Evolutionary conservation across 1,284 basidiomycete species (phyloP), one percentile per base, ranked within the genome.

Genomic region (Rhodotorula sp.): DNA sequence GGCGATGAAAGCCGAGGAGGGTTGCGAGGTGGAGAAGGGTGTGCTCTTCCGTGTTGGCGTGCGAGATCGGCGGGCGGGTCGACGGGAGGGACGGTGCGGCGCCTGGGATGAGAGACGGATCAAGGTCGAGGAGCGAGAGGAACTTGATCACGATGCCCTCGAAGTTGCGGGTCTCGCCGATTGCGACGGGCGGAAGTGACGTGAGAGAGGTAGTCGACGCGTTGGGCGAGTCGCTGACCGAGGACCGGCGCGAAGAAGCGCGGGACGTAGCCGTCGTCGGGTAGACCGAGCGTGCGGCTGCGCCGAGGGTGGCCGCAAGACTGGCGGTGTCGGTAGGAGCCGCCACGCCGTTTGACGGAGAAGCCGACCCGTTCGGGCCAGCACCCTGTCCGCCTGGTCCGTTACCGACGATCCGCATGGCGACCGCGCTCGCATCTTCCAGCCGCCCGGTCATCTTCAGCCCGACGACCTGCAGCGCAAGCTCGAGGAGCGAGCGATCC

Each of bases 381-480:
- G 46, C 64, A 15, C 7, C 30, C 24, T 46, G 34, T 32, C 65
- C 34, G 24, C 34, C 24, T 8, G 63, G 61, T 15, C 62, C 49
- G 51, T 73, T 73, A 17, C 77, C 77, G 48, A 82, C 80, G 53
- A 83, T 81, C 22, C 81, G 78, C 77, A 82, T 80, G 24, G 94
- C 94, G 53, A 95, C 90, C 73, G 93, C 91, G 80, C 91, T 89
- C 6, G 93, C 91, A 67, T 94, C 91, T 76, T 95, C 91, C 63
- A 95, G 89, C 78, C 92, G 91, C 49, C 94, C 94, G 0, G 92
- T 96, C 91, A 96, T 94, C 83, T 95, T 94, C 72, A 96, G 82
- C 2, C 94, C 94, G 34, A 97, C 92, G 15, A 96, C 92, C 79
- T 95, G 92, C 11, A 97, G 83, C 59, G 94, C 94, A 65, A 96